phyloP scores from a whole-genome alignment of 148 eudicot species.

The Talinum fruticosum region DNA sequence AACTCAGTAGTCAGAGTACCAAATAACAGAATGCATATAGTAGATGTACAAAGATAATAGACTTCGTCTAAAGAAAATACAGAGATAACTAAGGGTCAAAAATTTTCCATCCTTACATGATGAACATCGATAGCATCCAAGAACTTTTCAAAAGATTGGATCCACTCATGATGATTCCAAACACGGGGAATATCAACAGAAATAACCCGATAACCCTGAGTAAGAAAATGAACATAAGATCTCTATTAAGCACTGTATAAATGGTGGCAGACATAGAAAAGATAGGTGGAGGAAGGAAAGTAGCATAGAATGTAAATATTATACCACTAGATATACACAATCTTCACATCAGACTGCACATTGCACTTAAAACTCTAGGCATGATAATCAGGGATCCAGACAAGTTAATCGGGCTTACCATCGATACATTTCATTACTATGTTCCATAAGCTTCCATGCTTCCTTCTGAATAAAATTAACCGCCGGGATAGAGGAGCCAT shows the following conservation, averaged over 20 bases:
- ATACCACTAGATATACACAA: not conserved
- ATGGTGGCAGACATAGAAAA: not conserved
- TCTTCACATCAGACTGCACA: not conserved
- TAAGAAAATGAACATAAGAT: conserved; percentile 18
- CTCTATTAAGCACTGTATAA: not conserved
- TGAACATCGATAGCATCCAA: conserved; percentile 90
- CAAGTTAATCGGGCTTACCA: not conserved
- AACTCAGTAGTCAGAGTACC: not conserved
- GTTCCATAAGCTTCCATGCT: too few species aligned
- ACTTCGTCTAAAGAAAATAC: not conserved
- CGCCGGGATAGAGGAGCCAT: too few species aligned
- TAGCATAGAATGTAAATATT: not conserved
- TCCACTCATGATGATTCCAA: conserved; percentile 94
- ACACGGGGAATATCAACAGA: conserved; percentile 95
- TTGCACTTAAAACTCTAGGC: not conserved
- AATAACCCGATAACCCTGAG: conserved; percentile 91
- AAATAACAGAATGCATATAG: not conserved
- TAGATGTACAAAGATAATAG: not conserved
- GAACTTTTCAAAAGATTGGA: conserved; percentile 95
- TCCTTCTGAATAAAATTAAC: too few species aligned
- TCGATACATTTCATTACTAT: not conserved
- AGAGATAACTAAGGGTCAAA: conserved; percentile 13
- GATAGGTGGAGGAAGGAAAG: not conserved
- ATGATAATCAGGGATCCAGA: not conserved
- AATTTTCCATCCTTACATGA: conserved; percentile 62